Evolutionary conservation across 306 rosid genomes (phyloP).

Genomic region (Cucurbita argyrosperma): DNA sequence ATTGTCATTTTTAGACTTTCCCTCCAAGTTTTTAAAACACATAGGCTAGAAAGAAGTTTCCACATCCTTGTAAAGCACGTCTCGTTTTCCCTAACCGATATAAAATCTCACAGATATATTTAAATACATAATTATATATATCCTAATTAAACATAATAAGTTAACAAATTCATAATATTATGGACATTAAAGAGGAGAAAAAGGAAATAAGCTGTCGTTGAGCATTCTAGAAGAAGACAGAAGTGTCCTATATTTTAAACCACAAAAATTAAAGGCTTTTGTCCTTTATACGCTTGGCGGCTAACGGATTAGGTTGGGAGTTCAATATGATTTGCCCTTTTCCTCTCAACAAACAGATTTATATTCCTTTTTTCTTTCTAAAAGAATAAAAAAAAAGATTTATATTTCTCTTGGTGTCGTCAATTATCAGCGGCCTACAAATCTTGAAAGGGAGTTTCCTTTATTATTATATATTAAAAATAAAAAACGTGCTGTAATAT

Average conservation of each 20-base stretch:
- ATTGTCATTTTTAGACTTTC: no score
- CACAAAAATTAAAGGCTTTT: not conserved
- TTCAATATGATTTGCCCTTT: not conserved
- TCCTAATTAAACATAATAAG: no score
- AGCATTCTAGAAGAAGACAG: not conserved
- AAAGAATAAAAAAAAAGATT: no score
- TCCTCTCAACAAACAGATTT: not conserved
- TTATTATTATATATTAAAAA: no score
- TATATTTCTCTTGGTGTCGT: not conserved
- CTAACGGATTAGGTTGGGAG: not conserved
- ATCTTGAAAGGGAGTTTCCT: not conserved
- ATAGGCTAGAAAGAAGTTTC: no score
- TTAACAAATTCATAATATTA: not conserved
- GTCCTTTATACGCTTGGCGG: not conserved
- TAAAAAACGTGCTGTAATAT: not conserved
- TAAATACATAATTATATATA: no score
- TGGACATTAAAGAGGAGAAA: not conserved
- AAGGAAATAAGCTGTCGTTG: not conserved
- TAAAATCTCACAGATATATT: no score
- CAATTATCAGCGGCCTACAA: not conserved
- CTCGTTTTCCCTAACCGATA: no score
- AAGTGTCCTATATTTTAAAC: not conserved
- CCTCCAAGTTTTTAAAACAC: no score
- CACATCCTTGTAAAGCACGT: no score
- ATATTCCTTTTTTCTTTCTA: not conserved